Evolutionary conservation across 129 eudicot genomes (phyloP), one percentile per base, ranked within the genome.

Genomic region (Chrysanthemum seticuspe): DNA sequence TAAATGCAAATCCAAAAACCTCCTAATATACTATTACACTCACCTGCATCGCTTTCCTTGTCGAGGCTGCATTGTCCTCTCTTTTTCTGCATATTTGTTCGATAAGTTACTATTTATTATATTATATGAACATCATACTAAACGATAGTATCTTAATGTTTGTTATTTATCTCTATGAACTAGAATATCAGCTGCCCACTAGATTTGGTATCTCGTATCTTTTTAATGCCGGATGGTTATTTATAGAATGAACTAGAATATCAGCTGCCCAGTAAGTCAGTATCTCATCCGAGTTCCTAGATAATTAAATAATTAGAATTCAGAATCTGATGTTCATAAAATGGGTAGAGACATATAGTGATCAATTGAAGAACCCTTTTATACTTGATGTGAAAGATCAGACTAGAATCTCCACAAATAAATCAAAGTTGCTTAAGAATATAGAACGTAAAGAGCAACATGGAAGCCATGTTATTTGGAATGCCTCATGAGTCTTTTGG

Each of bases 91-190:
- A 3, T 47, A 58, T 49, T 49, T 44, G 16, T 48, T 58, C 48
- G 48, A 59, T 72, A 45, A 0, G 15, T 34, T 55, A 15, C n/a
- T 14, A 34, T 55, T 54, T 16, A 6, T 15, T 40, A 72, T 31
- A 47, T 14, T 65, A 60, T 71, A 13, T 29, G 23, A 44, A 9
- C 18, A 27, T 45, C 36, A 31, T 31, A 31, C 36, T 31, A 31
- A 31, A 31, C 36, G 36, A 36, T 71, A 21, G 56, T 58, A 72
- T 61, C 55, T 45, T 57, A 72, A 18, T 66, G n/a, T 16, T 4
- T 72, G 10, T 58, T 72, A 58, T 21, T 72, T 12, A 44, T 72
- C 40, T 71, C 13, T 72, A 14, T 71, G 16, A 36, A 71, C 13
- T 44, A 71, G 66, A 54, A 55, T 36, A 36, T 15, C 34, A 71